Evolutionary conservation across 2,329 filamentous ascomycete genomes (phyloP), one percentile per base, ranked within the genome.

Genomic region (Elsinoe fawcettii): DNA sequence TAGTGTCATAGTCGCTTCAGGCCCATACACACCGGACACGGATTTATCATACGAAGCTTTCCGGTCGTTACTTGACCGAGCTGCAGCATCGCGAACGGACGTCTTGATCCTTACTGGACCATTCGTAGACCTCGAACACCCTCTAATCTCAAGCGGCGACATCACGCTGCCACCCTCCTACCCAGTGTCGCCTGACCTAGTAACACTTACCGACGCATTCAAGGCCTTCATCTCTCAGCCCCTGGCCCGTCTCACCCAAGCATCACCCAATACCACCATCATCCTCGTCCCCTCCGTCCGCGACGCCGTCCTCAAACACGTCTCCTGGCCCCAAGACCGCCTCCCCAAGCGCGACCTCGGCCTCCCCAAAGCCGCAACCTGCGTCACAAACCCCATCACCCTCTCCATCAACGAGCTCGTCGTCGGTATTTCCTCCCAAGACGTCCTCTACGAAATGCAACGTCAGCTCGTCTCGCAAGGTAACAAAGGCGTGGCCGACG

Each of bases 81-180:
- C 91, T 7, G 84, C 83, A 14, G 83, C 89, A 62, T 81, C 79
- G 20, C 85, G 82, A 62, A 87, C 86, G 9, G 93, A 99, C 69
- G 82, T 83, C 2, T 74, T 99, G 25, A 80, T 97, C 43, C 77
- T 99, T 7, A 77, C 82, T 3, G 93, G 93, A 0, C 93, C 93
- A 0, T 96, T 99, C 69, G 79, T 99, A 63, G 93, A 97, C 69
- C 78, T 87, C 34, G 90, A 96, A 64, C 93, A 99, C 69, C 92
- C 93, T 0, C 77, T 95, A 23, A 81, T 99, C 56, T 88, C 90
- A 22, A 72, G 71, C 12, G 76, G 76, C 14, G 69, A 71, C 57
- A 67, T 71, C 41, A 73, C 75, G 62, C 64, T 76, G 5, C 75
- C 76, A 1, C 60, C 70, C 1, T 66, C 70, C 44, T 63, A 68